These are phyloP conservation scores for Pythium vanterpoolii DNA, from an alignment of 352 stramenopile genomes.

Conservation along the genomic window DNA sequence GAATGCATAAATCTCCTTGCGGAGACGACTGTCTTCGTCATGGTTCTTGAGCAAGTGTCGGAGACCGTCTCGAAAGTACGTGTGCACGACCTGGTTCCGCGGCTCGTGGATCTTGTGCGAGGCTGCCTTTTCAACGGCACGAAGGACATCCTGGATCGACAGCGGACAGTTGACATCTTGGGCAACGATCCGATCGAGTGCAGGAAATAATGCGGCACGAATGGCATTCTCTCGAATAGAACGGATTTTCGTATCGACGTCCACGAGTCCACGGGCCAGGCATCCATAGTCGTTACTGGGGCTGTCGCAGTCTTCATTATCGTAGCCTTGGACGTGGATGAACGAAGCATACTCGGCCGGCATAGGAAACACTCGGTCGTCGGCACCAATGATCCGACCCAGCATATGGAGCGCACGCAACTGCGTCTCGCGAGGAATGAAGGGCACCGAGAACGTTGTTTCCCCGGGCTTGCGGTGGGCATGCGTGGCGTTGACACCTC, in stretches of 20 bases:
- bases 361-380: slow-evolving; percentile 50
- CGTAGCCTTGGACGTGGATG: slow-evolving; percentile 36
- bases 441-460: slow-evolving; percentile 28
- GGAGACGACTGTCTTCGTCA: slow-evolving; percentile 38
- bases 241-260: slow-evolving; percentile 43
- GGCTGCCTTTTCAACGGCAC: slow-evolving; percentile 26
- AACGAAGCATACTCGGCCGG: slow-evolving; percentile 47
- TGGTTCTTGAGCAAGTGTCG: slow-evolving; percentile 25
- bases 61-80: slow-evolving; percentile 35
- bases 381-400: slow-evolving; percentile 36
- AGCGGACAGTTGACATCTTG: slow-evolving; percentile 52
- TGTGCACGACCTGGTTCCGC: slow-evolving; percentile 31
- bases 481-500: slow-evolving; percentile 58
- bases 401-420: slow-evolving; percentile 37
- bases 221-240: slow-evolving; percentile 37
- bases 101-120: slow-evolving; percentile 13
- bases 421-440: slow-evolving; percentile 37
- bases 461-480: slow-evolving; percentile 39
- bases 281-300: slow-evolving; percentile 54
- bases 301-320: slow-evolving; percentile 41
- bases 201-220: slow-evolving; percentile 37
- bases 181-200: slow-evolving; percentile 47
- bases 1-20: slow-evolving; percentile 28
- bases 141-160: slow-evolving; percentile 35
- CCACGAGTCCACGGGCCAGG: slow-evolving; percentile 44